These are phyloP conservation scores for Lanmaoa rubissima DNA, from an alignment of 768 basidiomycete genomes.

Conservation along the genomic window DNA sequence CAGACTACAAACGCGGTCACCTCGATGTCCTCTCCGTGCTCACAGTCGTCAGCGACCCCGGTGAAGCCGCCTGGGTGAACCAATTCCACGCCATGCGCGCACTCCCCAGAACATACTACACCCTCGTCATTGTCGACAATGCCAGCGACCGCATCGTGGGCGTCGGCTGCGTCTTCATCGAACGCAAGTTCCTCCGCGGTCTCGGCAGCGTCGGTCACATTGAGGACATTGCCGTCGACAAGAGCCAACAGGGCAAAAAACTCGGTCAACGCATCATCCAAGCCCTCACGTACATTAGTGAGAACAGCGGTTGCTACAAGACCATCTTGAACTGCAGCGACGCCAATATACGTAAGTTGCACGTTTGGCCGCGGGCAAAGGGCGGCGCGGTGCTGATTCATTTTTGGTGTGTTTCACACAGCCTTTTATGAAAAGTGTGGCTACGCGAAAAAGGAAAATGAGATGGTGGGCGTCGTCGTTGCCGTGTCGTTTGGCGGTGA, in stretches of 20 bases:
- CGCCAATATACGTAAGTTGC: conserved; percentile 80
- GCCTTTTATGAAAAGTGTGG: conserved; percentile 99
- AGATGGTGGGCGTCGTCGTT: conserved; percentile 63
- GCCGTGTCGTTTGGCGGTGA: background rate
- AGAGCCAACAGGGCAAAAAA: conserved; percentile 86
- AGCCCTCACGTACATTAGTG: conserved; percentile 80
- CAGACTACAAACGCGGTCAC: conserved; percentile 82
- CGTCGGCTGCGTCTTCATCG: conserved; percentile 81
- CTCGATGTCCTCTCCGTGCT: conserved; percentile 77
- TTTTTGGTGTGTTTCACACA: conserved; percentile 30
- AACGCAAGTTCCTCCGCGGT: conserved; percentile 90
- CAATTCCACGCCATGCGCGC: conserved; percentile 64
- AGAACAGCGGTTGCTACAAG: conserved; percentile 86
- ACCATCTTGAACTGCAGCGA: conserved; percentile 95
- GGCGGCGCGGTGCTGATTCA: conserved; percentile 6
- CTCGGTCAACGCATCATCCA: conserved; percentile 86
- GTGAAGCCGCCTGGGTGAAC: conserved; percentile 63
- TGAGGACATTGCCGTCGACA: conserved; percentile 95
- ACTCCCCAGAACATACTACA: conserved; percentile 69
- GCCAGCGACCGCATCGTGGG: conserved; percentile 77
- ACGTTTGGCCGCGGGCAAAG: background rate
- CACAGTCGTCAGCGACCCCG: conserved; percentile 64
- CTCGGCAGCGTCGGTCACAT: conserved; percentile 92
- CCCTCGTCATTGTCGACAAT: conserved; percentile 79
- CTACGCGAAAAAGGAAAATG: conserved; percentile 83